Evolutionary conservation across 805 yeast genomes (phyloP), one percentile per base, ranked within the genome.

Genomic region (Metschnikowia anglica): DNA sequence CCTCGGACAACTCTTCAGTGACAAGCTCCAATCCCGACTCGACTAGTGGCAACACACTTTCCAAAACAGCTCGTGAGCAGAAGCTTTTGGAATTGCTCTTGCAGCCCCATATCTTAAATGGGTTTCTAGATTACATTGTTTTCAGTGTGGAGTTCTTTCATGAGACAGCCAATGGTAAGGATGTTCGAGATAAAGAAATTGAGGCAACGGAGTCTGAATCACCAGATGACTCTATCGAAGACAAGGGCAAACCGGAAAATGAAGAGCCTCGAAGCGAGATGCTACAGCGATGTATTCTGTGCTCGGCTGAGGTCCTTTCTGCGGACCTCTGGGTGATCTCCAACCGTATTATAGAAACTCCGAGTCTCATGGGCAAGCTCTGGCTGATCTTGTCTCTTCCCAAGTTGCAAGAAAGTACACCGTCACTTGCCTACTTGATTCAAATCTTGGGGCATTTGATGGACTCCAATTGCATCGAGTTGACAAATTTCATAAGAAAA

Each of bases 371-470:
- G 59, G 54, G 59, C 21, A 69, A 68, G 39, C 59, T 70, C 35
- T 70, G 76, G 76, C 67, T 58, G 66, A 55, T 69, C 5, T 44
- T 70, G 23, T 44, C 54, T 3, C 48, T 67, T 29, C 61, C 63
- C 2, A 46, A 65, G 34, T 55, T 70, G 18, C 47, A 53, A 11
- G 74, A 70, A 47, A 59, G 61, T 43, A 64, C 68, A 17, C 74
- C 74, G 1, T 55, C 67, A 8, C 72, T 69, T 15, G 53, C 68
- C 9, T 68, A 65, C 49, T 48, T 70, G 34, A 64, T 70, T 56
- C 90, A 88, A 52, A 73, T 93, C 43, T 69, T 93, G 50, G 97
- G 90, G 57, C 88, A 87, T 75, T 85, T 90, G 61, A 82, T 88
- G 64, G 88, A 82, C 44, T 58, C 71, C 4, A 69, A 70, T 49